These are phyloP conservation scores for Centella asiatica DNA, from an alignment of 129 eudicot species.

Conservation along the genomic window DNA sequence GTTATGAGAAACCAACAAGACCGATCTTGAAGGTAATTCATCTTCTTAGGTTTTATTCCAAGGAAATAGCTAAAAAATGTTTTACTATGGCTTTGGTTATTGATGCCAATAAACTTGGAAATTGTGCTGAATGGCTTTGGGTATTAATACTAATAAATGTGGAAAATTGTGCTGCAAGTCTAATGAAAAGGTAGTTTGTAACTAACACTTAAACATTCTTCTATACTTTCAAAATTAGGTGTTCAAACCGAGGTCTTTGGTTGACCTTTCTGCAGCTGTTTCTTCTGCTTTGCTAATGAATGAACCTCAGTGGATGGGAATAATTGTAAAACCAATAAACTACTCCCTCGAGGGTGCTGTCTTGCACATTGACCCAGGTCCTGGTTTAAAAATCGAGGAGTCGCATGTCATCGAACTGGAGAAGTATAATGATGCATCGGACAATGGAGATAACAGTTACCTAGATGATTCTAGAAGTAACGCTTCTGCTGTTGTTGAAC, in stretches of 20 bases:
- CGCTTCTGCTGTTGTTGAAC: constrained; percentile 31
- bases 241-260: constrained; percentile 77
- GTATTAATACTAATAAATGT: not conserved
- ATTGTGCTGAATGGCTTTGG: not conserved
- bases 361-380: constrained; percentile 73
- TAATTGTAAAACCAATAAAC: constrained; percentile 56
- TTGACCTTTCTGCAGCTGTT: constrained; percentile 78
- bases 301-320: constrained; percentile 95
- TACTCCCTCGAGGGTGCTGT: constrained; percentile 79
- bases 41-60: not conserved
- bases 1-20: constrained; percentile 87
- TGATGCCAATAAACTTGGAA: not conserved
- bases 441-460: constrained; percentile 17
- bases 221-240: constrained; percentile 40
- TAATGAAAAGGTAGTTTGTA: constrained; percentile 9
- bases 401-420: constrained; percentile 63
- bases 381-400: constrained; percentile 63
- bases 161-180: not conserved
- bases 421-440: constrained; percentile 26
- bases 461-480: constrained; percentile 14
- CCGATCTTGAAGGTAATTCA: constrained; percentile 74
- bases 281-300: constrained; percentile 89
- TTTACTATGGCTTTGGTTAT: too few species aligned
- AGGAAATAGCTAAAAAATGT: too few species aligned
- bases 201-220: constrained; percentile 5